Evolutionary conservation across 768 basidiomycete genomes (phyloP), one percentile per base, ranked within the genome.

Genomic region (Astraeus odoratus): DNA sequence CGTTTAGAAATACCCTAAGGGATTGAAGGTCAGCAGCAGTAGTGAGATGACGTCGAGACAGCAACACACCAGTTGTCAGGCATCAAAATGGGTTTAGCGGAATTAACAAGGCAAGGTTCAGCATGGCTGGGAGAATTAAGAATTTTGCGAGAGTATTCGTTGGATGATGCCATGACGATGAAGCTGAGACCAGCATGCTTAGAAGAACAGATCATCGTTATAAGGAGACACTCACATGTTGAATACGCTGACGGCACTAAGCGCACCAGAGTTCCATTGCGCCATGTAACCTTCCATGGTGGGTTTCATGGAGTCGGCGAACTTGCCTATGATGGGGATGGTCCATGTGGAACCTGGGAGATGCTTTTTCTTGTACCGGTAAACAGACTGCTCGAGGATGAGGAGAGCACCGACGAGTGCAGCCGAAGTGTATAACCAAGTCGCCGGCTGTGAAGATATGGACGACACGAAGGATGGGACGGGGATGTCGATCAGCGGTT

Each of bases 91-190:
- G 82, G 72, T 66, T 95, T 96, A 25, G 91, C 96, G 5, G 91
- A 86, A 53, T 91, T 74, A 23, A 97, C 92, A 15, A 99, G 80
- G 60, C 91, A 95, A 0, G 96, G 96, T 63, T 97, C 94, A 22
- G 96, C 87, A 55, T 88, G 82, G 8, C 68, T 76, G 0, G 96
- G 95, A 4, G 92, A 92, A 72, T 98, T 97, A 60, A 99, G 72
- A 55, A 98, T 94, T 68, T 95, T 97, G 58, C 95, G 86, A 9
- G 94, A 72, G 65, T 80, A 91, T 53, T 95, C 85, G 57, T 92
- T 98, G 3, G 88, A 83, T 7, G 95, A 89, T 19, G 93, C 92
- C 80, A 98, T 94, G 58, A 99, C 96, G 59, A 99, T 98, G 67
- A 97, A 98, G 56, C 96, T 99, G 60, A 26, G n/a, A 27, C 20